Conservation (phyloP, 345 rosid species). For the Brassica rapa region DNA sequence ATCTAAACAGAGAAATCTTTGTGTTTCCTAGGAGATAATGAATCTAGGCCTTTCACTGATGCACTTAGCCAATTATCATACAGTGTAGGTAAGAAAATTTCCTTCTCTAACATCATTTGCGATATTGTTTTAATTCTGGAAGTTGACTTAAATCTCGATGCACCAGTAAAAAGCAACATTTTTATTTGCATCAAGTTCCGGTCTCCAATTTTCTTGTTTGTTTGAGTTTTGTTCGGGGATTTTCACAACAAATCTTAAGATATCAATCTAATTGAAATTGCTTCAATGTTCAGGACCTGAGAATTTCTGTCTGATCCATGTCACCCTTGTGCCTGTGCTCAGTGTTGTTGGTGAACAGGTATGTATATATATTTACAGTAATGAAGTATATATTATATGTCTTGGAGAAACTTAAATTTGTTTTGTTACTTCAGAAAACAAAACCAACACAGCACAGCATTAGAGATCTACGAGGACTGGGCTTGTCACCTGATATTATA, state of each 20-base stretch:
- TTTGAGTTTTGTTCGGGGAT: too few relatives aligned
- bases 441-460: constrained; percentile 98
- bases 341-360: constrained; percentile 98
- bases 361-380: constrained; percentile 12
- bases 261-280: background rate
- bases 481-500: constrained; percentile 76
- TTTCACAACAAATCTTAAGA: background rate
- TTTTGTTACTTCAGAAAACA: constrained; percentile 62
- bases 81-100: constrained; percentile 63
- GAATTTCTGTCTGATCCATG: constrained; percentile 93
- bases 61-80: constrained; percentile 93
- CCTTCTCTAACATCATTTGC: background rate
- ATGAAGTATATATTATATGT: constrained; percentile 24
- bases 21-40: constrained; percentile 76
- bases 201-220: too few relatives aligned
- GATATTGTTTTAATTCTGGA: too few relatives aligned
- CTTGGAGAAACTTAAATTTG: constrained; percentile 2
- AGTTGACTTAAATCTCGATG: too few relatives aligned
- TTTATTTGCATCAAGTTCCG: too few relatives aligned
- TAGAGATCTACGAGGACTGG: constrained; percentile 79
- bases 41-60: constrained; percentile 84
- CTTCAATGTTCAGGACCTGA: constrained; percentile 54
- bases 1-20: constrained; percentile 10
- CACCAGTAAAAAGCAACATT: too few relatives aligned
- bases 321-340: constrained; percentile 94